phyloP scores from a whole-genome alignment of 495 filamentous ascomycete genomes.

The Paragyromitra xinjiangensis region DNA sequence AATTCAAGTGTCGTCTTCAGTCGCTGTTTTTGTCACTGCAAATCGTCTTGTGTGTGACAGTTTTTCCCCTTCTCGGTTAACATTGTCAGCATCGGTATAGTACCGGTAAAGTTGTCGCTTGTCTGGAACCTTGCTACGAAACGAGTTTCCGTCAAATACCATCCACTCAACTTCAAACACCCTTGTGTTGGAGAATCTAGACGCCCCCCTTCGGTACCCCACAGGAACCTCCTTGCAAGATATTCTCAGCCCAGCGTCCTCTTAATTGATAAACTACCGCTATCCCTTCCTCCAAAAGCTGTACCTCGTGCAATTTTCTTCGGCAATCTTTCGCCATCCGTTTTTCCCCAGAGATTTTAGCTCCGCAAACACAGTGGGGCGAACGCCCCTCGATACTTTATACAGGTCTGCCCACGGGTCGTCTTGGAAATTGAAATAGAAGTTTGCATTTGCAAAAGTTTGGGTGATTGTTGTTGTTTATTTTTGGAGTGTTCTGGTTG shows the following conservation, averaged over 20 bases:
- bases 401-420: constrained; percentile 20
- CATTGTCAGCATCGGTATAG: constrained; percentile 12
- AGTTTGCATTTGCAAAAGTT: constrained; percentile 26
- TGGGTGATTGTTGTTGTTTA: constrained; percentile 32
- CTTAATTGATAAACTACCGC: constrained; percentile 41
- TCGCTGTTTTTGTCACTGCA: constrained; percentile 26
- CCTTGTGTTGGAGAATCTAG: constrained; percentile 30
- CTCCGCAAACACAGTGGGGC: constrained; percentile 46
- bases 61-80: constrained; percentile 28
- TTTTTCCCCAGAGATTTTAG: constrained; percentile 13
- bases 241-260: constrained; percentile 1
- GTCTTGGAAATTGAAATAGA: constrained; percentile 25
- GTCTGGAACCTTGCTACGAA: constrained; percentile 42
- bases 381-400: constrained; percentile 39
- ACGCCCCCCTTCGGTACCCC: constrained; percentile 3
- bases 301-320: constrained; percentile 4
- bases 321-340: constrained; percentile 18
- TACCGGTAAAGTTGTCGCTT: constrained; percentile 27
- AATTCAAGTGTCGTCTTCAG: constrained; percentile 22
- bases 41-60: constrained; percentile 11
- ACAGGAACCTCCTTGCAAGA: constrained; percentile 24
- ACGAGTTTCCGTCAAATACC: constrained; percentile 24
- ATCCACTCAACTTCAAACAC: constrained; percentile 34
- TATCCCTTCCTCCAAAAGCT: constrained; percentile 14
- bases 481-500: constrained; percentile 2